Base-by-base conservation (phyloP, 495 filamentous ascomycete genomes). In the Hypoxylon lenormandii region DNA sequence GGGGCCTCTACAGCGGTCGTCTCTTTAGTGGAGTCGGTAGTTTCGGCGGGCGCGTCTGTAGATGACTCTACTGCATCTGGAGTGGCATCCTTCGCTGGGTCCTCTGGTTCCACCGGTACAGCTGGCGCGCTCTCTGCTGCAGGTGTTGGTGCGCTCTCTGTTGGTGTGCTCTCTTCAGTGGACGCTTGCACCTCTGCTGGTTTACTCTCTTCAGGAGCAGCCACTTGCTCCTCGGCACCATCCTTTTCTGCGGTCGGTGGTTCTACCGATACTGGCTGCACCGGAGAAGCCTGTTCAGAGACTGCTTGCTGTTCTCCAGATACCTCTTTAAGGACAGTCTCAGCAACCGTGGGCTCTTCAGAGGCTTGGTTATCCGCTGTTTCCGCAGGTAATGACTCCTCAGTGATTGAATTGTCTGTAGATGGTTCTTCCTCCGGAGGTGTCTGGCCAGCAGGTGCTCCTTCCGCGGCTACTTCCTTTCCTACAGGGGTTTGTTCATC, bases 401-500 rank as follows among this genome's bases (percentile, higher is more conserved):
- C 52, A 16, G 37, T 18, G 16, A 10, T 11, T 0, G 52, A 6
- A 28, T 15, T 15, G 26, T 42, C 46, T 26, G 15, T 11, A 15
- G 45, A 12, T 26, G 15, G 7, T 15, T 48, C 21, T 12, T 12
- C 43, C 5, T 48, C 37, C 21, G 43, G 5, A 43, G 51, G 0
- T 2, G 33, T 21, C 30, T 37, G 16, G n/a, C 21, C 42, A 45
- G 10, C 40, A 4, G 12, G 15, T 15, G 18, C 11, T 15, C n/a
- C 18, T 11, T 55, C 52, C 18, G 5, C 21, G 3, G 5, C 11
- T 22, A 62, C 69, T 36, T 74, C 51, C 21, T 18, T 36, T 11
- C 18, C 37, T 2, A 58, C 48, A 16, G 16, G 30, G 19, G 37
- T 36, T 28, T 36, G 11, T 43, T 23, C 22, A 26, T 50, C 56